Percentiles rank a stretch among this genome's conserved stretches.
These are phyloP conservation scores for Wallacemonas collosoma DNA, from an alignment of 208 protist genomes.

Conservation along the genomic window DNA sequence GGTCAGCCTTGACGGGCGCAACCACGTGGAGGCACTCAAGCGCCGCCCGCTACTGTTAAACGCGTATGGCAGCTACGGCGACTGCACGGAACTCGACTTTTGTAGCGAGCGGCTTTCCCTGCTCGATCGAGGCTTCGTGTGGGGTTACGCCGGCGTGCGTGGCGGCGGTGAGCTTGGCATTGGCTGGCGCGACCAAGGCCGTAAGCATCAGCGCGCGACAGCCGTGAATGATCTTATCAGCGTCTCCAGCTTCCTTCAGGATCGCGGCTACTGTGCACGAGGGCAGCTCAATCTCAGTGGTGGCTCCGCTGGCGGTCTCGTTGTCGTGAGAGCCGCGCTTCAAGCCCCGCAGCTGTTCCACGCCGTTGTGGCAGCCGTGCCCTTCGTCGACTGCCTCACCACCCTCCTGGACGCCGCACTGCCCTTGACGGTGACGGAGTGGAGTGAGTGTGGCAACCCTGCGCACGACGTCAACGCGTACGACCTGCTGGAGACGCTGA, in stretches of 20 bases:
- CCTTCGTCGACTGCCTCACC: conserved; percentile 90
- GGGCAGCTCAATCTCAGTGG: conserved; percentile 54
- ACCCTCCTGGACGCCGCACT: conserved; percentile 76
- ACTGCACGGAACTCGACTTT: conserved; percentile 66
- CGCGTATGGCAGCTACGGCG: conserved; percentile 83
- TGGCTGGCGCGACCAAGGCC: conserved; percentile 61
- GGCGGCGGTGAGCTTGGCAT: conserved; percentile 91
- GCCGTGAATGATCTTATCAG: conserved; percentile 87
- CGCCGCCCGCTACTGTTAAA: conserved; percentile 51
- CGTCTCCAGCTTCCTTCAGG: conserved; percentile 58
- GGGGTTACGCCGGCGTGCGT: conserved; percentile 68
- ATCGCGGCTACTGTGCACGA: conserved; percentile 34
- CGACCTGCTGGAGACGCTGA: conserved; percentile 64
- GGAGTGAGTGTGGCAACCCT: conserved; percentile 92
- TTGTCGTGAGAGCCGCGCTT: conserved; percentile 76
- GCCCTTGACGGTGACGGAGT: conserved; percentile 80
- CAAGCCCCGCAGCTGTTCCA: conserved; percentile 54
- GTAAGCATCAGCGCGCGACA: conserved; percentile 58
- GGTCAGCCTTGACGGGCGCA: background rate
- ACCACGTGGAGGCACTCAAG: background rate
- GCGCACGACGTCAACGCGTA: conserved; percentile 55
- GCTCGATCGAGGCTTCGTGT: conserved; percentile 83
- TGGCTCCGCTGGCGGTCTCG: conserved; percentile 82
- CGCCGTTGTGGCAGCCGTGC: conserved; percentile 59
- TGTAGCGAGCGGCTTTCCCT: conserved; percentile 49